Evolutionary conservation across 2,329 filamentous ascomycete species (phyloP).

Genomic region (Aspergillus sp.): DNA sequence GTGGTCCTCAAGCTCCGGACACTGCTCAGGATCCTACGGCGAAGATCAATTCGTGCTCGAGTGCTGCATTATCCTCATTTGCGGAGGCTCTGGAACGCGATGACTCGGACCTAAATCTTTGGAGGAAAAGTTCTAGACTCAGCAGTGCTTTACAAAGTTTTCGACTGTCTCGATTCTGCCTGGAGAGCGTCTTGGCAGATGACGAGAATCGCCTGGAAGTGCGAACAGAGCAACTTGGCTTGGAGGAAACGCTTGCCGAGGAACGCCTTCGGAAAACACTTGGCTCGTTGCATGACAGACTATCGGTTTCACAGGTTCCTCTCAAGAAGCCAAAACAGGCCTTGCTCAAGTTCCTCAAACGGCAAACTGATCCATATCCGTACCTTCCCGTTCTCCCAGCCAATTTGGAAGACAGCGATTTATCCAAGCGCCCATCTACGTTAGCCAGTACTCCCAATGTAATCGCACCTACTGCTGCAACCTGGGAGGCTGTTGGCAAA

Average conservation of each 20-base stretch:
- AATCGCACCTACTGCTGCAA: conserved; percentile 22
- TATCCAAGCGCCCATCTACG: conserved; percentile 26
- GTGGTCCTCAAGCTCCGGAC: conserved; percentile 9
- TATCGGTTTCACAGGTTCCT: conserved; percentile 46
- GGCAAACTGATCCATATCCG: conserved; percentile 46
- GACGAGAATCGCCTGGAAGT: conserved; percentile 49
- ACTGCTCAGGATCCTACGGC: conserved; percentile 7
- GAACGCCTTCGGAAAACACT: conserved; percentile 44
- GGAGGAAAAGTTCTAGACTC: conserved; percentile 52
- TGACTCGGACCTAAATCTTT: conserved; percentile 55
- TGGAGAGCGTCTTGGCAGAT: conserved; percentile 54
- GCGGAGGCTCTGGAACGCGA: conserved; percentile 56
- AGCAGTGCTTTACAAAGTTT: conserved; percentile 49
- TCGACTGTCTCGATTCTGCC: conserved; percentile 51
- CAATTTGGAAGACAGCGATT: conserved; percentile 19
- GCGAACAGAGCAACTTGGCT: conserved; percentile 47
- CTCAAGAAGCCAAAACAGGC: conserved; percentile 42
- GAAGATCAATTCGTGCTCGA: conserved; percentile 28
- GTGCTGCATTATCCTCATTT: conserved; percentile 43
- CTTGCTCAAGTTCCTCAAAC: conserved; percentile 44
- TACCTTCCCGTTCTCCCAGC: conserved; percentile 31
- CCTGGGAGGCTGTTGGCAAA: conserved; percentile 42
- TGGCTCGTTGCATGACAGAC: conserved; percentile 43
- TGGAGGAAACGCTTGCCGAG: conserved; percentile 47
- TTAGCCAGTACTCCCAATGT: conserved; percentile 31